Base-by-base conservation (phyloP, 2,329 filamentous ascomycete genomes). In the Fusarium hainanense region DNA sequence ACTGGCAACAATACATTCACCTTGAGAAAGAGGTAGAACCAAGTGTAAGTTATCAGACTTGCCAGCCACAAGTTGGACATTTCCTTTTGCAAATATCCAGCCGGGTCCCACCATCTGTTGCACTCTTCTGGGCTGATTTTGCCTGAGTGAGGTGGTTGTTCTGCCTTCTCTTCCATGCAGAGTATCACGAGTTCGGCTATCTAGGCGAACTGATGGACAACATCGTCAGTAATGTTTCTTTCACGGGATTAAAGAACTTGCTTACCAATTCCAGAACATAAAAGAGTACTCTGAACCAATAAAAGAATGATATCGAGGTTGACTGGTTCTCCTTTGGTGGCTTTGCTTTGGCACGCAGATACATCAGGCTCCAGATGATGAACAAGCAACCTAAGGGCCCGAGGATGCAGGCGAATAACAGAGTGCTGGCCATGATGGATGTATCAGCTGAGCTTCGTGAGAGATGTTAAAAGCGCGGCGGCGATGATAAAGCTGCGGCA, bases 21-120 rank as follows among this genome's bases (percentile, higher is more conserved):
- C 48, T 51, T 51, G 12, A 40, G 21, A 27, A n/a, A 8, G 21
- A 23, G 20, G 48, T 40, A 51, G 20, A 88, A 73, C 6, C 81
- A 73, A 1, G 81, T 82, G 66, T 88, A 88, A 16, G 82, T 74
- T 12, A 82, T 80, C 84, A 85, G 87, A 8, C 85, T 85, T 1
- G 82, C 75, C 7, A 89, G 73, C 60, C 88, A 85, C 71, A 13
- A 81, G 82, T 10, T 73, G 50, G 1, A n/a, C 21, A 14, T 6
- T 6, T 50, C n/a, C 16, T 23, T n/a, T 23, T 37, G 34, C 34
- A 37, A 37, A 37, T 12, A 37, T 7, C 34, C 34, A 1, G 18
- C 10, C 1, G 34, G 34, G 10, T 37, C 34, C 34, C 10, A 37
- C 10, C 10, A 37, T 12, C 10, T 37, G 6, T 37, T 37, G 34